Conservation (phyloP, 2,329 filamentous ascomycete genomes). For the Pseudogymnoascus sp. region DNA sequence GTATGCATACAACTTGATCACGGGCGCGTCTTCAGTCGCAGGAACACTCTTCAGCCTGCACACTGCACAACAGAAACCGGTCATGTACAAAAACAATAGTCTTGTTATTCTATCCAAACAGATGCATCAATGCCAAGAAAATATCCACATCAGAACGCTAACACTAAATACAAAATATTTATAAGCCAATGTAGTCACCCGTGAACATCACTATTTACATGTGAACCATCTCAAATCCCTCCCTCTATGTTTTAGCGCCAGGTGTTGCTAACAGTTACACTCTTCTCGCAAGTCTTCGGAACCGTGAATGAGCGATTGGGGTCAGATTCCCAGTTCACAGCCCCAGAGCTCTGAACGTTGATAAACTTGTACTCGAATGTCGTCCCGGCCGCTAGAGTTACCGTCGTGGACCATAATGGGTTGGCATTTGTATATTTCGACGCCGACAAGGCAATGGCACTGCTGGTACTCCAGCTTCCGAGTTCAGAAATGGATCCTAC, state of each 20-base stretch:
- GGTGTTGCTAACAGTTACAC: conserved; percentile 14
- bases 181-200: not conserved
- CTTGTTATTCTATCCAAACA: not conserved
- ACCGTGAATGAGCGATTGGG: conserved; percentile 20
- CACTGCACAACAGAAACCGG: not conserved
- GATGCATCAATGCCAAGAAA: not conserved
- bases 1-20: not conserved
- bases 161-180: not conserved
- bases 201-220: not conserved
- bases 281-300: conserved; percentile 14
- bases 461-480: conserved; percentile 52
- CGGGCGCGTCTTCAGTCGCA: not conserved
- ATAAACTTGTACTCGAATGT: conserved; percentile 63
- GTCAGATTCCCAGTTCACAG: conserved; percentile 54
- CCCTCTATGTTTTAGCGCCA: conserved; percentile 14
- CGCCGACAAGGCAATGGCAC: conserved; percentile 49
- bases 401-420: conserved; percentile 51
- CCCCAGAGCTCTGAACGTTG: conserved; percentile 45
- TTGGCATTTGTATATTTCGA: conserved; percentile 50
- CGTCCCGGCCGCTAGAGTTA: conserved; percentile 48
- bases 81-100: not conserved
- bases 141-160: not conserved
- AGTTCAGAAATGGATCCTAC: conserved; percentile 52
- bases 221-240: not conserved
- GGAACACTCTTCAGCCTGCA: not conserved